A percentile compares a stretch with the other conserved stretches of the same genome.
These are phyloP conservation scores for Ceratocystiopsis brevicomis DNA, from an alignment of 2,329 filamentous ascomycete genomes.

Conservation along the genomic window DNA sequence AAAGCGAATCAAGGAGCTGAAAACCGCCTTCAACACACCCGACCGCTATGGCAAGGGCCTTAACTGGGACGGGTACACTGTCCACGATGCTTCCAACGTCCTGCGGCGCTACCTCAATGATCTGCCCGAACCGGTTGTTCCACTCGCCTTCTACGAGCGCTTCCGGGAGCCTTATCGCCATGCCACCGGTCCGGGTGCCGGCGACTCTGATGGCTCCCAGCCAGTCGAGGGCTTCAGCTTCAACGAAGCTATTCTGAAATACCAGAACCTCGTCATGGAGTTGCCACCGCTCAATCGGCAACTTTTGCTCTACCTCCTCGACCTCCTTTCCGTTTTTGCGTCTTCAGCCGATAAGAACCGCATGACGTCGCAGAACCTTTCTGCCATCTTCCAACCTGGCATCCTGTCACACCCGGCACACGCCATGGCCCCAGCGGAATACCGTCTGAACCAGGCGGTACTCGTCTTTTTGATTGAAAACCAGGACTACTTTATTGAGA, in stretches of 20 bases:
- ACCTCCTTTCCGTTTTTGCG: constrained; percentile 88
- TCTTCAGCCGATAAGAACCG: constrained; percentile 93
- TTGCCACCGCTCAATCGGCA: constrained; percentile 86
- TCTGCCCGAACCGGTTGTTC: constrained; percentile 89
- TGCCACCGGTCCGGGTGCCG: constrained; percentile 52
- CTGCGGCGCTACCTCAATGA: constrained; percentile 90
- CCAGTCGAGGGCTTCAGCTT: constrained; percentile 58
- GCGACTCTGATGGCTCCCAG: constrained; percentile 48
- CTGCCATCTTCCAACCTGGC: constrained; percentile 93
- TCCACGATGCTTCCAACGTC: constrained; percentile 95
- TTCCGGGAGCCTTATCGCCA: constrained; percentile 70
- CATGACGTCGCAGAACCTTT: constrained; percentile 85
- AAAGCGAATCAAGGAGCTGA: constrained; percentile 94
- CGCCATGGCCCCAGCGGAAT: constrained; percentile 89
- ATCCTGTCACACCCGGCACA: constrained; percentile 86
- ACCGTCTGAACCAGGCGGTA: constrained; percentile 87
- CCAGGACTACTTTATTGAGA: constrained; percentile 88
- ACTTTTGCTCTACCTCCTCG: constrained; percentile 83
- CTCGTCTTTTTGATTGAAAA: constrained; percentile 97
- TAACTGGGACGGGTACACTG: constrained; percentile 93
- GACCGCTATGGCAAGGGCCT: constrained; percentile 92
- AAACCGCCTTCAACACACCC: constrained; percentile 79
- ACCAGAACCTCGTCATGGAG: constrained; percentile 82
- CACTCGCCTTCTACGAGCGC: constrained; percentile 75
- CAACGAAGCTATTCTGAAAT: constrained; percentile 56